Conservation (phyloP, 225 moss, liverwort and hornwort genomes). For the Bryoerythrophyllum caledonicum region DNA sequence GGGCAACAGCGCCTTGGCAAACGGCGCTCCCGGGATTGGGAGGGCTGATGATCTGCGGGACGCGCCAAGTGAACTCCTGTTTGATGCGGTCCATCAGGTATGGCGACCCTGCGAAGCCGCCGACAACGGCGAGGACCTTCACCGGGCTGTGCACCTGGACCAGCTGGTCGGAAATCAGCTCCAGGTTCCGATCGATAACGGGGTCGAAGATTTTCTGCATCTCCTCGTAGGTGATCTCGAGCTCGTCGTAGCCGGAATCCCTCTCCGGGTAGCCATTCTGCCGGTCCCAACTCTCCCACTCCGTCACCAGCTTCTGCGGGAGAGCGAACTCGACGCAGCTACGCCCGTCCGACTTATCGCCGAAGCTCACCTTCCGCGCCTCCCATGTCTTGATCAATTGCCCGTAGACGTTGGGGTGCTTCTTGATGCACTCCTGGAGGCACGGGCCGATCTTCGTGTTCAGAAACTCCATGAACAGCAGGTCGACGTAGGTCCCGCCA, state of each 20-base stretch:
- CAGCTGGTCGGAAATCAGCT: conserved; percentile 43
- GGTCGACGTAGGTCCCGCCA: conserved; percentile 57
- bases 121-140: conserved; percentile 44
- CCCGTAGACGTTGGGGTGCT: conserved; percentile 22
- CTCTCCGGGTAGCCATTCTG: not conserved
- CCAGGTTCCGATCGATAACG: conserved; percentile 31
- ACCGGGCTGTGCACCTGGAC: conserved; percentile 14
- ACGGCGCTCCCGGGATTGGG: conserved; percentile 57
- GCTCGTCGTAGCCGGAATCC: conserved; percentile 34
- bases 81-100: conserved; percentile 52
- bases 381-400: conserved; percentile 40
- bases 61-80: conserved; percentile 11
- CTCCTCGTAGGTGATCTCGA: conserved; percentile 39
- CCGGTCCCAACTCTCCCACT: conserved; percentile 45
- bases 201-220: conserved; percentile 55
- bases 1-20: conserved; percentile 54
- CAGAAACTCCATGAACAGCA: conserved; percentile 39
- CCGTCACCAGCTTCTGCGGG: conserved; percentile 25
- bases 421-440: conserved; percentile 30
- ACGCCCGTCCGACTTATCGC: conserved; percentile 8
- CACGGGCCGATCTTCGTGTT: conserved; percentile 40
- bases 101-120: conserved; percentile 58
- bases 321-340: conserved; percentile 12
- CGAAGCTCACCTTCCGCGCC: conserved; percentile 36
- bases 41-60: conserved; percentile 49